Percentiles rank a stretch among this genome's conserved stretches.
Evolutionary conservation across 2,329 filamentous ascomycete species (phyloP).

Genomic region (Diaporthe nobilis): DNA sequence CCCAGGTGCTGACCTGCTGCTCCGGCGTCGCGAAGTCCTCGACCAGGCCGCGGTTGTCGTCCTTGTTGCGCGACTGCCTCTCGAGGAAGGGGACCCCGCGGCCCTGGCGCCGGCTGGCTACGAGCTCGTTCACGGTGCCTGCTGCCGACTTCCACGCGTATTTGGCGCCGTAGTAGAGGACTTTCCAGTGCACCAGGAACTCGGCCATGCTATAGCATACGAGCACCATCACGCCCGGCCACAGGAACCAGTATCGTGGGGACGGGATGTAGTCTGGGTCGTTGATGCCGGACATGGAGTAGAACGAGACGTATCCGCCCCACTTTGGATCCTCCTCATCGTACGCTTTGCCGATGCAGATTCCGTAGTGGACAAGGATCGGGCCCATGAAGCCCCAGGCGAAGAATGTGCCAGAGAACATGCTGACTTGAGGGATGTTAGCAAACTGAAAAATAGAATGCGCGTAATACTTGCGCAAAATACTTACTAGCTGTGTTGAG

Average conservation of each 20-base stretch:
- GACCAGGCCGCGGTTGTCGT: conserved; percentile 45
- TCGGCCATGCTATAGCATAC: conserved; percentile 57
- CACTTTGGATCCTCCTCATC: conserved; percentile 57
- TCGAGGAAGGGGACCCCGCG: conserved; percentile 19
- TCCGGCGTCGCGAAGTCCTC: conserved; percentile 61
- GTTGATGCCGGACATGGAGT: conserved; percentile 47
- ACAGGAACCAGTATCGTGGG: conserved; percentile 58
- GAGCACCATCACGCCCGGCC: conserved; percentile 59
- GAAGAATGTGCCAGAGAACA: conserved; percentile 68
- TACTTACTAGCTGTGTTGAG: conserved; percentile 63
- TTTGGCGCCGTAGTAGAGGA: conserved; percentile 56
- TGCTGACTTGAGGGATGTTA: conserved; percentile 56
- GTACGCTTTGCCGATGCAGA: conserved; percentile 55
- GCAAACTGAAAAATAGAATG: background rate
- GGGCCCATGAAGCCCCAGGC: conserved; percentile 72
- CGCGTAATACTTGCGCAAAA: background rate
- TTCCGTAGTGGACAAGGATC: conserved; percentile 65
- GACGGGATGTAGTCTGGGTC: conserved; percentile 48
- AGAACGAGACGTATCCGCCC: conserved; percentile 55
- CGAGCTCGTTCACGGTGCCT: conserved; percentile 55
- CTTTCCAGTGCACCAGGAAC: conserved; percentile 56
- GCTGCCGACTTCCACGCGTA: conserved; percentile 60
- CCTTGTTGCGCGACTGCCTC: conserved; percentile 30
- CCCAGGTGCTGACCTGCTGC: conserved; percentile 66
- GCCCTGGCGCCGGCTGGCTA: conserved; percentile 46